Evolutionary conservation across 345 rosid genomes (phyloP).

Genomic region (Eucalyptus virginea): DNA sequence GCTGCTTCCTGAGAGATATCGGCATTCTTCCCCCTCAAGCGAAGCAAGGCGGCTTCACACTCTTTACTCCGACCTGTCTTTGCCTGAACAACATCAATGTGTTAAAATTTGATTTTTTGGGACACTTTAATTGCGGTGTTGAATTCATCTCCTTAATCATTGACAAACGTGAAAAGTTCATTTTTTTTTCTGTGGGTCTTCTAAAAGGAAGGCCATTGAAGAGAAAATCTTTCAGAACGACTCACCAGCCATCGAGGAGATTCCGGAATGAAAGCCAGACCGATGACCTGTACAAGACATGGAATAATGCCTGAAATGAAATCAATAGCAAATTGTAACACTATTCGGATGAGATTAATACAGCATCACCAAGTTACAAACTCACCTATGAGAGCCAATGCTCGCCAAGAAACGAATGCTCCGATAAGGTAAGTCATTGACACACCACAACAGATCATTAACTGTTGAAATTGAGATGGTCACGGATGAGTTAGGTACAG

Average conservation of each 20-base stretch:
- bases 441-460: constrained; percentile 68
- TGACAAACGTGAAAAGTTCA: background rate
- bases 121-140: background rate
- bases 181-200: background rate
- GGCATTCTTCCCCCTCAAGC: constrained; percentile 17
- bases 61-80: constrained; percentile 15
- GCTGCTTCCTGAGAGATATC: constrained; percentile 32
- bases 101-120: background rate
- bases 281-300: constrained; percentile 18
- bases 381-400: constrained; percentile 58
- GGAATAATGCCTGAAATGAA: constrained; percentile 27
- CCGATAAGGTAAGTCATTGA: constrained; percentile 59
- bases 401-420: constrained; percentile 52
- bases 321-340: background rate
- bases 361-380: background rate
- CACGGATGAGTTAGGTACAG: background rate
- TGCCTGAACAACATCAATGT: constrained; percentile 9
- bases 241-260: constrained; percentile 65
- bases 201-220: background rate
- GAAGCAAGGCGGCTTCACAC: constrained; percentile 12
- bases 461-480: constrained; percentile 17
- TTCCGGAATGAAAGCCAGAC: constrained; percentile 32
- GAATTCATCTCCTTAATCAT: background rate
- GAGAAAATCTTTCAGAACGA: background rate
- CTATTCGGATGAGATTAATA: background rate